Evolutionary conservation across 495 filamentous ascomycete species (phyloP).

Genomic region (Neurospora sp.): DNA sequence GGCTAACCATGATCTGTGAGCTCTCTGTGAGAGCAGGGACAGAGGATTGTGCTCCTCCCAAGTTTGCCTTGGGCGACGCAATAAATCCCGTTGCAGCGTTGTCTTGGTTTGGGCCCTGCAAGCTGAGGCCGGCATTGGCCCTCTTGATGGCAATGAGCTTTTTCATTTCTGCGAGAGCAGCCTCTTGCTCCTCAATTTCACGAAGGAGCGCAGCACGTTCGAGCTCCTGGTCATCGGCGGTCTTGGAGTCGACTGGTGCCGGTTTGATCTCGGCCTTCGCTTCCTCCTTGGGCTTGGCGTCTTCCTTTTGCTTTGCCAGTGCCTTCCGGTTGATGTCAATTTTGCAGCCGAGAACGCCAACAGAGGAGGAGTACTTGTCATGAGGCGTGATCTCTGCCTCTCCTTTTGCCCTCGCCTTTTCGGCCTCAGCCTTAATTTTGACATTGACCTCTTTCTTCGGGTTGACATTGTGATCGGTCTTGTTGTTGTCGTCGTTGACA

Average conservation of each 20-base stretch:
- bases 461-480: constrained; percentile 5
- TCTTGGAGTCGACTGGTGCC: not conserved
- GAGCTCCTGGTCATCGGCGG: not conserved
- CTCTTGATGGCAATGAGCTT: not conserved
- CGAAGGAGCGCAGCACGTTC: not conserved
- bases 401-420: too few relatives aligned
- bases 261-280: too few relatives aligned
- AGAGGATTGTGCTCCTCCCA: not conserved
- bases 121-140: not conserved
- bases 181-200: not conserved
- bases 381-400: too few relatives aligned
- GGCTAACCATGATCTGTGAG: not conserved
- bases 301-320: too few relatives aligned
- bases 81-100: not conserved
- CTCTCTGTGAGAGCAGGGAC: not conserved
- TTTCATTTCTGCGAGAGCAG: not conserved
- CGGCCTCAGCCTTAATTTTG: not conserved
- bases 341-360: too few relatives aligned
- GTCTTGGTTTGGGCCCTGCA: not conserved
- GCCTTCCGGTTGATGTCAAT: too few relatives aligned
- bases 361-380: too few relatives aligned
- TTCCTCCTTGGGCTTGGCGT: too few relatives aligned
- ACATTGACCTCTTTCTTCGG: not conserved
- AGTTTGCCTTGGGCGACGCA: not conserved
- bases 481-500: constrained; percentile 40